These are phyloP conservation scores for Diaporthe amygdali DNA, from an alignment of 2,329 filamentous ascomycete species.

Conservation along the genomic window DNA sequence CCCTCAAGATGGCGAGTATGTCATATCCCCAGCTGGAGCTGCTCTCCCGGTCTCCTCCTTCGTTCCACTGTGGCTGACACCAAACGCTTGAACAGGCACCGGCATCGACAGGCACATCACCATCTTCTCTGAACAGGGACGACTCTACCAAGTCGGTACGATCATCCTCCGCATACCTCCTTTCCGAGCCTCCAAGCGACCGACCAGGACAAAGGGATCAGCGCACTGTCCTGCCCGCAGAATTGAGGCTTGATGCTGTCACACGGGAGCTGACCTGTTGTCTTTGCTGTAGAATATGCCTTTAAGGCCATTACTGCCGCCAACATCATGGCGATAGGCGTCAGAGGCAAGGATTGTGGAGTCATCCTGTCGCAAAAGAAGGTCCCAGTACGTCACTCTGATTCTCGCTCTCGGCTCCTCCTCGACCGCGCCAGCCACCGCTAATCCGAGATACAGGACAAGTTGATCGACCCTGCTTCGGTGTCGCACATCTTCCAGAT, in stretches of 20 bases:
- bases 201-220: slow-evolving; percentile 16
- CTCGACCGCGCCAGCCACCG: slow-evolving; percentile 27
- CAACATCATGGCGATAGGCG: slow-evolving; percentile 97
- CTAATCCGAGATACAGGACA: slow-evolving; percentile 71
- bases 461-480: slow-evolving; percentile 96
- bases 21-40: slow-evolving; percentile 27
- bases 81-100: slow-evolving; percentile 61
- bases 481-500: slow-evolving; percentile 98
- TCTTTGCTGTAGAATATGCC: slow-evolving; percentile 81
- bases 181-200: neutral
- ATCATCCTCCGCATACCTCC: slow-evolving; percentile 31
- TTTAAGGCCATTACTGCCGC: slow-evolving; percentile 99
- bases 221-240: slow-evolving; percentile 3
- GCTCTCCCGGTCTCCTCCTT: neutral
- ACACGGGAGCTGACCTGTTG: neutral
- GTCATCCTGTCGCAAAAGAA: slow-evolving; percentile 99
- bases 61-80: slow-evolving; percentile 32
- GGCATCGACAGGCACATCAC: slow-evolving; percentile 99
- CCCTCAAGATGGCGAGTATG: slow-evolving; percentile 59
- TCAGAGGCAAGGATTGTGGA: slow-evolving; percentile 95
- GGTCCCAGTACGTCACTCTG: slow-evolving; percentile 77
- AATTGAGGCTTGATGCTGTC: neutral
- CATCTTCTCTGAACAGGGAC: slow-evolving; percentile 98
- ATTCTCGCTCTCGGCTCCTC: slow-evolving; percentile 31
- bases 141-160: slow-evolving; percentile 99